phyloP scores from a whole-genome alignment of 176 grass and related monocot genomes.

The Zea luxurians region DNA sequence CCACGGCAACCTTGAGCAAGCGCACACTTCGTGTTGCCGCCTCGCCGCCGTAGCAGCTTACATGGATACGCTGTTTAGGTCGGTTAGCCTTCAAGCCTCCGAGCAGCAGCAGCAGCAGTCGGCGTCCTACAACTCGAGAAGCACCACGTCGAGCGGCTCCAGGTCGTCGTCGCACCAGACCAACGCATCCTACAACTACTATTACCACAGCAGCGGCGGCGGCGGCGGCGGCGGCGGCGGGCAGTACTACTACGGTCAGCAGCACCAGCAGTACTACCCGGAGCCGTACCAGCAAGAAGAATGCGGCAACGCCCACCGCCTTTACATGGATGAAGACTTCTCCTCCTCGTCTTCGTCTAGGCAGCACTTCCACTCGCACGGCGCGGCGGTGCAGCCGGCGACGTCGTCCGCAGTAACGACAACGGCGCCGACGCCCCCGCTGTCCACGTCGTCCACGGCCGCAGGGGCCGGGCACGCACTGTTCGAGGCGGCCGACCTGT shows the following conservation, averaged over 20 bases:
- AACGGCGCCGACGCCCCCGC: constrained; percentile 52
- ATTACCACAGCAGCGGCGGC: constrained; percentile 52
- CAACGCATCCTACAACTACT: constrained; percentile 68
- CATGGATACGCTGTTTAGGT: constrained; percentile 98
- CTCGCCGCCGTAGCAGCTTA: constrained; percentile 42
- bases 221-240: constrained; percentile 19
- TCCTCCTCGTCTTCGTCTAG: constrained; percentile 90
- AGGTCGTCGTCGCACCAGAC: constrained; percentile 71
- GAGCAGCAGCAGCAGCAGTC: constrained; percentile 69
- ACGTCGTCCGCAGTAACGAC: constrained; percentile 47
- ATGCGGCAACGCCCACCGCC: constrained; percentile 73
- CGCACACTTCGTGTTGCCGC: constrained; percentile 45
- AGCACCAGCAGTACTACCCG: constrained; percentile 57
- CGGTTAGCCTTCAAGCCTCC: constrained; percentile 85
- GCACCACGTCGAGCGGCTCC: constrained; percentile 84
- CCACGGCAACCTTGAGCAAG: constrained; percentile 34
- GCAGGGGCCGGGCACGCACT: constrained; percentile 54
- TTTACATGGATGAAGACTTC: constrained; percentile 99
- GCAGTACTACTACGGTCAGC: constrained; percentile 58
- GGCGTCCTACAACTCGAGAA: constrained; percentile 82
- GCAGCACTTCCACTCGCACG: constrained; percentile 68
- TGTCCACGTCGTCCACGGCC: constrained; percentile 62
- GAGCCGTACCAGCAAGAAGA: constrained; percentile 76
- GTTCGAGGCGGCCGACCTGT: constrained; percentile 78
- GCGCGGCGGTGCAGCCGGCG: constrained; percentile 42